phyloP scores from a whole-genome alignment of 306 rosid species.

The Sicyos edulis region DNA sequence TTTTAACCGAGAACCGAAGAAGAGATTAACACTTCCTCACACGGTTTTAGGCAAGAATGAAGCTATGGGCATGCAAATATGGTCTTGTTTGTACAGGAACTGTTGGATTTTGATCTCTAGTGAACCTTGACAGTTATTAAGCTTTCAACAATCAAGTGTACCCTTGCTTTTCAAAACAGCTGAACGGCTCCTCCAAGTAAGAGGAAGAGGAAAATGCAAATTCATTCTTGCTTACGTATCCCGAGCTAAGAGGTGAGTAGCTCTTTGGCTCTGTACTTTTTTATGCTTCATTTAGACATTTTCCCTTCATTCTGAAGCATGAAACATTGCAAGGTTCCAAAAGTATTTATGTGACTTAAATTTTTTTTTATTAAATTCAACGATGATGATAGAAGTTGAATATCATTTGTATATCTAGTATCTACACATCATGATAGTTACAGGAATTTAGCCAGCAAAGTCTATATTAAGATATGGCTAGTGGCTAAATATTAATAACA shows the following conservation, averaged over 20 bases:
- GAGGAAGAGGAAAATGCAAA: slow-evolving; percentile 56
- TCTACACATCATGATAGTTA: background rate
- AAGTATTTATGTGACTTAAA: background rate
- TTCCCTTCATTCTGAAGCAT: background rate
- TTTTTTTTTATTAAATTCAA: background rate
- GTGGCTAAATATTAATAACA: background rate
- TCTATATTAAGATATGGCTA: background rate
- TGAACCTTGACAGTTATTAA: slow-evolving; percentile 59
- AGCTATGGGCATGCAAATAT: background rate
- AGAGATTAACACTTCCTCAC: background rate
- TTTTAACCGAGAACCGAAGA: background rate
- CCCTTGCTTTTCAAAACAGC: slow-evolving; percentile 66
- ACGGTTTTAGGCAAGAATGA: background rate
- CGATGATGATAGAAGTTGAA: background rate
- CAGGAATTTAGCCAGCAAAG: background rate
- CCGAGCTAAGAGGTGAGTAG: slow-evolving; percentile 61
- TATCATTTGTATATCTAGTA: background rate
- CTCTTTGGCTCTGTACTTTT: background rate
- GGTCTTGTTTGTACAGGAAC: background rate
- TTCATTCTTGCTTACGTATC: slow-evolving; percentile 90
- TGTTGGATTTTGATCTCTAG: background rate
- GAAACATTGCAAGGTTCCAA: background rate
- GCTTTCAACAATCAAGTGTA: slow-evolving; percentile 86
- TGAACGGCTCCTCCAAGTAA: slow-evolving; percentile 50
- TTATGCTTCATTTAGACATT: background rate